Percentiles rank a stretch among this genome's conserved stretches.
Evolutionary conservation across 1,139 yeast species (phyloP).

Genomic region (Kurtzmaniella quercitrusa): DNA sequence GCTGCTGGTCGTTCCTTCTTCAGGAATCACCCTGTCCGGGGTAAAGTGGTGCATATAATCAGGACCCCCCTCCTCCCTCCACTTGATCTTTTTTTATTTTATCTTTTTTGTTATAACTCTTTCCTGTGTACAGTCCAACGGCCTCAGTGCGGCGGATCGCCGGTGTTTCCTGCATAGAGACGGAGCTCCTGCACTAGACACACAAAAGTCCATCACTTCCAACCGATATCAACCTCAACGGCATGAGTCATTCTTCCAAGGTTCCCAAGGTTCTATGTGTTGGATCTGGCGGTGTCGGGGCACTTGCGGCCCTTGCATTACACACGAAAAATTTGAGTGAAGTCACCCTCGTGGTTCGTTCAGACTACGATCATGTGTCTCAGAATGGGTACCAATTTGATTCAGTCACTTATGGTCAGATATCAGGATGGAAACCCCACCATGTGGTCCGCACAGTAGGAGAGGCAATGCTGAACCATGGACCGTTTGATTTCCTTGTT

Average conservation of each 20-base stretch:
- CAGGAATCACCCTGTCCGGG: no score
- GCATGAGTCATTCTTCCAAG: background rate
- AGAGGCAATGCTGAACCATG: conserved; percentile 37
- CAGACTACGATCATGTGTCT: conserved; percentile 55
- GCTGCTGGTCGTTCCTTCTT: no score
- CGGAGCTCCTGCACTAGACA: background rate
- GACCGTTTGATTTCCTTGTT: conserved; percentile 63
- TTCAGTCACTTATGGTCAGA: conserved; percentile 57
- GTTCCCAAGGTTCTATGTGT: conserved; percentile 33
- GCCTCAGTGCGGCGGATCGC: no score
- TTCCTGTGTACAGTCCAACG: no score
- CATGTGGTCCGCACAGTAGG: conserved; percentile 37
- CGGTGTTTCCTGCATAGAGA: no score
- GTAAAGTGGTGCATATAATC: no score
- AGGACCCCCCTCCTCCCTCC: no score
- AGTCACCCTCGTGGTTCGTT: conserved; percentile 61
- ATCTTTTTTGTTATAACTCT: no score
- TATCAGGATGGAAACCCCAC: conserved; percentile 52
- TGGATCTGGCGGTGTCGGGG: conserved; percentile 61
- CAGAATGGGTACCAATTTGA: conserved; percentile 55
- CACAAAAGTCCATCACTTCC: no score
- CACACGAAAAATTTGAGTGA: conserved; percentile 39
- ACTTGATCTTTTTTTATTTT: no score
- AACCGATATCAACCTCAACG: background rate
- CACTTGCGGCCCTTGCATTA: conserved; percentile 61